Evolutionary conservation across 257 asterid genomes (phyloP), one percentile per base, ranked within the genome.

Genomic region (Solanum chiquidenum): DNA sequence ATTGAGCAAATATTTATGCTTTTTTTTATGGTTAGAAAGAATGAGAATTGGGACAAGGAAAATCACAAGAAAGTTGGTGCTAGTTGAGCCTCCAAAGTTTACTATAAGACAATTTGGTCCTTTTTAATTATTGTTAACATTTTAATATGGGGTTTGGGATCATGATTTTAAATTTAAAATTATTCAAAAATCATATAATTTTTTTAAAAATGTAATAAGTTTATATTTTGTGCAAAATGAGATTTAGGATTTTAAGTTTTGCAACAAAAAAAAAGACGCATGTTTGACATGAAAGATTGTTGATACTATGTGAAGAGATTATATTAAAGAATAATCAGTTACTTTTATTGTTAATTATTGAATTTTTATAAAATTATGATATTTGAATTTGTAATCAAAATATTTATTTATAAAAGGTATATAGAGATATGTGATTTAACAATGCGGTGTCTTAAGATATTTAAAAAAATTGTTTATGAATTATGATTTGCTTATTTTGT

Each of bases 241-340:
- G 0, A 60, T 60, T 9, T 5, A 62, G 14, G 4, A n/a, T 62
- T 62, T n/a, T 62, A 23, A 62, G 27, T 62, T 62, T 62, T n/a
- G 7, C 4, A 62, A 10, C 0, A 62, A n/a, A 23, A 10, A 38
- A n/a, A 64, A 9, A 4, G 2, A 4, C 0, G 0, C 16, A 9
- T 62, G 3, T 62, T 60, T 10, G 7, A n/a, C 1, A 1, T 64
- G 16, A n/a, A 8, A 64, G 33, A 64, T 4, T 64, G 18, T 64
- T n/a, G 5, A 5, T 64, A 64, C 0, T 2, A n/a, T 0, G 5
- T 21, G 3, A 9, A 60, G 23, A n/a, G 6, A 60, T 60, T 60
- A 21, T 52, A 3, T 58, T 20, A 58, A 20, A 20, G 9, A 20
- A 58, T 58, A 58, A 58, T 20, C 23, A 58, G 5, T 58, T 20